phyloP scores from a whole-genome alignment of 768 basidiomycete genomes.

The Hydnum rufescens region DNA sequence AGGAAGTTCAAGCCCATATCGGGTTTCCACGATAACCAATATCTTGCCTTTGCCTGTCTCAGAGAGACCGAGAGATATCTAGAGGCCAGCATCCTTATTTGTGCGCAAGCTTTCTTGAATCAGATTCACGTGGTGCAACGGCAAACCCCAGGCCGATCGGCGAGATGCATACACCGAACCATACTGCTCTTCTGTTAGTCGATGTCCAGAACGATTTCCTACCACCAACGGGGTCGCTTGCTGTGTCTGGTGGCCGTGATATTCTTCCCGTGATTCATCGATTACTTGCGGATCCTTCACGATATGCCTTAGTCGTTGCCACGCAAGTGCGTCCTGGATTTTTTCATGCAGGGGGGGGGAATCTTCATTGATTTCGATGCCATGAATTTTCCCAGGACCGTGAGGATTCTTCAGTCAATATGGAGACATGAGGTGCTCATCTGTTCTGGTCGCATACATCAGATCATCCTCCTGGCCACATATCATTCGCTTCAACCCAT shows the following conservation, averaged over 20 bases:
- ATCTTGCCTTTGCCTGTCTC: not conserved
- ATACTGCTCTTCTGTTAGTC: conserved; percentile 40
- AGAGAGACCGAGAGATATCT: not conserved
- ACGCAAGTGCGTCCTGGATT: conserved; percentile 17
- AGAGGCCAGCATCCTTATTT: not conserved
- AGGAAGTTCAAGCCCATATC: not conserved
- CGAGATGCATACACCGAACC: not conserved
- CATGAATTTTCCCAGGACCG: conserved; percentile 18
- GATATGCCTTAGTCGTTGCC: conserved; percentile 22
- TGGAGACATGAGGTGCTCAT: not conserved
- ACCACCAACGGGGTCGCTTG: conserved; percentile 39
- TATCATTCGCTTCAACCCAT: conserved; percentile 50
- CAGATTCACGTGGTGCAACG: no score
- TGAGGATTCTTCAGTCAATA: conserved; percentile 4
- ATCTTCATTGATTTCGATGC: no score
- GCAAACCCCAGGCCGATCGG: no score
- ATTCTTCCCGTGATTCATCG: conserved; percentile 37
- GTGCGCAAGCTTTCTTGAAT: not conserved
- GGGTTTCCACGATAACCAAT: not conserved
- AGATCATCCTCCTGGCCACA: conserved; percentile 30
- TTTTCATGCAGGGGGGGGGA: not conserved
- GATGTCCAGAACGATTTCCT: conserved; percentile 81
- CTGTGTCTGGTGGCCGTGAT: conserved; percentile 38
- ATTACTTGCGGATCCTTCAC: conserved; percentile 25
- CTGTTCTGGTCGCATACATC: not conserved